phyloP scores from a whole-genome alignment of 495 filamentous ascomycete genomes.

The Penicillium turbatum region DNA sequence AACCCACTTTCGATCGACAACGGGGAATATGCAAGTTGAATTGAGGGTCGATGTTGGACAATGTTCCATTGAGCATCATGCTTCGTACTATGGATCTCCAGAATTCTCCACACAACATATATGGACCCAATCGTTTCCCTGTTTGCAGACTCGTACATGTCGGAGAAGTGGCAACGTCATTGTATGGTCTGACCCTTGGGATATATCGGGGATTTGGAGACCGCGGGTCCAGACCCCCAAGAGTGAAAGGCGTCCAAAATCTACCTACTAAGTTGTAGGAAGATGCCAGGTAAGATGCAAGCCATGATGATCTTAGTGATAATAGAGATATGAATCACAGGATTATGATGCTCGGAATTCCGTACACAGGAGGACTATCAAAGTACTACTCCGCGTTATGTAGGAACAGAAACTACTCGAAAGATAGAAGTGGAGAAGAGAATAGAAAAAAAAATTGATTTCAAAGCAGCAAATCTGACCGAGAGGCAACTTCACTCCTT shows the following conservation, averaged over 20 bases:
- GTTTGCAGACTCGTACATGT: not conserved
- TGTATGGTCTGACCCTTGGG: not conserved
- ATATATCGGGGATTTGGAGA: not conserved
- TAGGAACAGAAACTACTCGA: not conserved
- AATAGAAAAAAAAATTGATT: slow-evolving; percentile 2
- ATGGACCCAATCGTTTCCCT: not conserved
- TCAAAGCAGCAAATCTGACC: slow-evolving; percentile 9
- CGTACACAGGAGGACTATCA: no score
- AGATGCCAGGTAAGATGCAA: no score
- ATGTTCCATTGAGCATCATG: no score
- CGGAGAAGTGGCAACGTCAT: not conserved
- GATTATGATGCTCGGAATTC: not conserved
- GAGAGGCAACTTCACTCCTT: not conserved
- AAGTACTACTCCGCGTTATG: no score
- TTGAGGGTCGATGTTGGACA: no score
- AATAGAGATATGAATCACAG: no score
- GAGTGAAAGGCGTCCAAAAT: not conserved
- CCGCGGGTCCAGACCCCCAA: slow-evolving; percentile 1
- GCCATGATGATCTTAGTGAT: no score
- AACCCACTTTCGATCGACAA: slow-evolving; percentile 4
- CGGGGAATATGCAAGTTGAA: not conserved
- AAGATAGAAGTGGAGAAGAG: slow-evolving; percentile 1
- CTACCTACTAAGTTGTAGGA: no score
- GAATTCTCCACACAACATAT: not conserved
- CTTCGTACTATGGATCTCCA: no score